These are phyloP conservation scores for Pseudonitzschia multistriata DNA, from an alignment of 108 stramenopile genomes.

Conservation along the genomic window DNA sequence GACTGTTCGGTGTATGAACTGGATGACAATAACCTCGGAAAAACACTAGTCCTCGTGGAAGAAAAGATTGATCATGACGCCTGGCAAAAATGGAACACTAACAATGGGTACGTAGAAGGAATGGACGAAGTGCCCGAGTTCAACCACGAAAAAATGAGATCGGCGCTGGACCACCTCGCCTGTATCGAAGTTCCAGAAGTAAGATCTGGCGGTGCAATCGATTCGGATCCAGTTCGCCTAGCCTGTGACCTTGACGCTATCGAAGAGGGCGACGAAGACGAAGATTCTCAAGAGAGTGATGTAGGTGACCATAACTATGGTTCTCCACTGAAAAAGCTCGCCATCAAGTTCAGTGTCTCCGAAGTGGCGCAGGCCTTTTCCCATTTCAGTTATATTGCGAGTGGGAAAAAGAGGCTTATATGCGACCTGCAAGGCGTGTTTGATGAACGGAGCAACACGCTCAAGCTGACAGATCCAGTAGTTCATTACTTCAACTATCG, in stretches of 20 bases:
- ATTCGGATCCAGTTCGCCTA: neutral
- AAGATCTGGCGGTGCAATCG: neutral
- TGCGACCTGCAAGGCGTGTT: slow-evolving; percentile 41
- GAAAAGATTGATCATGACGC: slow-evolving; percentile 18
- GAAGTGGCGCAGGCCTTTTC: slow-evolving; percentile 44
- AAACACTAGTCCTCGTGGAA: slow-evolving; percentile 14
- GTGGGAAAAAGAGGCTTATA: slow-evolving; percentile 21
- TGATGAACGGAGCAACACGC: slow-evolving; percentile 12
- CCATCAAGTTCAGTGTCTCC: slow-evolving; percentile 1
- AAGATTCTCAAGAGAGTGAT: neutral
- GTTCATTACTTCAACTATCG: slow-evolving; percentile 29
- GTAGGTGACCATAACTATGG: too few species aligned
- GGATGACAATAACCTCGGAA: slow-evolving; percentile 38
- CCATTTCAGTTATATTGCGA: slow-evolving; percentile 31
- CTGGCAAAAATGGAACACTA: slow-evolving; percentile 16
- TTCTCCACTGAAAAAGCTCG: neutral
- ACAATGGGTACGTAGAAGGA: slow-evolving; percentile 14
- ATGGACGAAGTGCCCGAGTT: slow-evolving; percentile 6
- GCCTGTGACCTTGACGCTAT: slow-evolving; percentile 40
- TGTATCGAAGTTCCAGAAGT: slow-evolving; percentile 4
- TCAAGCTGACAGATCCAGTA: slow-evolving; percentile 34
- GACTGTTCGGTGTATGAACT: slow-evolving; percentile 23
- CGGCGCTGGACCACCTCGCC: slow-evolving; percentile 6
- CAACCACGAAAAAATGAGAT: slow-evolving; percentile 4
- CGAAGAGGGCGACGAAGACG: slow-evolving; percentile 31